A percentile compares a stretch with the other conserved stretches of the same genome.
Conservation (phyloP, 1,139 yeast species). For the Martiniozyma asiatica region DNA sequence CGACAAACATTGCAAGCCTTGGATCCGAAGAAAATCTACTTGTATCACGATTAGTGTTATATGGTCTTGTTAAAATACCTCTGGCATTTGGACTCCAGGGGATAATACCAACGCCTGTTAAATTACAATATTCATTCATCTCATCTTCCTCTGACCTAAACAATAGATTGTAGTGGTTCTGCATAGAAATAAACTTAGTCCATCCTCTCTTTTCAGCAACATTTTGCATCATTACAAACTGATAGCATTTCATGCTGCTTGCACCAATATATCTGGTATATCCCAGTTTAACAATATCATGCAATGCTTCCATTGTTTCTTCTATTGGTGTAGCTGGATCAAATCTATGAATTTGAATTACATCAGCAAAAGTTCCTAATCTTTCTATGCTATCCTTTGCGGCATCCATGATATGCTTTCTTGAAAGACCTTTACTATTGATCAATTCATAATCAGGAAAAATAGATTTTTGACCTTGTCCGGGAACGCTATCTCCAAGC, state of each 20-base stretch:
- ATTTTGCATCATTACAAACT: constrained; percentile 38
- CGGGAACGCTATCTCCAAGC: constrained; percentile 19
- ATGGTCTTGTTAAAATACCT: constrained; percentile 36
- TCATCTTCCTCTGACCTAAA: constrained; percentile 53
- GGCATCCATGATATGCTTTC: constrained; percentile 45
- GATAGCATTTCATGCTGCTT: constrained; percentile 37
- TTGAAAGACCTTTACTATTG: constrained; percentile 34
- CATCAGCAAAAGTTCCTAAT: constrained; percentile 41
- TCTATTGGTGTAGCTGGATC: constrained; percentile 32
- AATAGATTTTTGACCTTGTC: no score
- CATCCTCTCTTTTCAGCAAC: constrained; percentile 40
- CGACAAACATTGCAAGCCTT: no score
- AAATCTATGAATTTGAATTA: constrained; percentile 39
- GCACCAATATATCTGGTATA: constrained; percentile 47
- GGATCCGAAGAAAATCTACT: constrained; percentile 8
- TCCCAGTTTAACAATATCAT: constrained; percentile 39
- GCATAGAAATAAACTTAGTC: constrained; percentile 50
- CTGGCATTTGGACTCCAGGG: constrained; percentile 44
- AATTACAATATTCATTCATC: constrained; percentile 41
- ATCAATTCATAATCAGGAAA: no score
- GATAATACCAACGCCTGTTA: constrained; percentile 33
- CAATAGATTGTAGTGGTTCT: constrained; percentile 41
- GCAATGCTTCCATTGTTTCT: constrained; percentile 44
- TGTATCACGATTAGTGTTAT: constrained; percentile 7
- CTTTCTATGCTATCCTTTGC: constrained; percentile 35